Percentiles rank a stretch among this genome's conserved stretches.
These are phyloP conservation scores for Penicilliopsis zonata DNA, from an alignment of 495 filamentous ascomycete genomes.

Conservation along the genomic window DNA sequence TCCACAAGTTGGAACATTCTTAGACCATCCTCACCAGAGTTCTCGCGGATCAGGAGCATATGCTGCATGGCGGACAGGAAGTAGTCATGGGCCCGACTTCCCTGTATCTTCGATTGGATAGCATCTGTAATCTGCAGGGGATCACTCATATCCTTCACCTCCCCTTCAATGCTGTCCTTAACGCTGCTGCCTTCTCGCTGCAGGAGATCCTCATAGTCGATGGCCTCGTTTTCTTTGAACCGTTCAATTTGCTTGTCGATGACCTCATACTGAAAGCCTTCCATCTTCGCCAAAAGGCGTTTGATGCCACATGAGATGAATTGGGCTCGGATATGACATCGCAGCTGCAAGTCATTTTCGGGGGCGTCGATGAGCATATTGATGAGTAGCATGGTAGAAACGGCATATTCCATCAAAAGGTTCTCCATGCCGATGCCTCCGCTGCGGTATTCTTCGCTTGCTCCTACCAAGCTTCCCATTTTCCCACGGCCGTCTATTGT, in stretches of 20 bases:
- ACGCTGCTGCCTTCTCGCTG: constrained; percentile 84
- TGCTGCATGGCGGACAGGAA: constrained; percentile 94
- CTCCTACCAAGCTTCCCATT: constrained; percentile 95
- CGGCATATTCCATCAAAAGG: constrained; percentile 96
- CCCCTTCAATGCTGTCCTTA: constrained; percentile 80
- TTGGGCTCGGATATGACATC: constrained; percentile 89
- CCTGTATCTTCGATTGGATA: constrained; percentile 76
- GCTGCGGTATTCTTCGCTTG: constrained; percentile 92
- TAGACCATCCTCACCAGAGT: constrained; percentile 81
- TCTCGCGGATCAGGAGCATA: constrained; percentile 85
- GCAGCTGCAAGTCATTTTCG: constrained; percentile 76
- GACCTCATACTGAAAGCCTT: constrained; percentile 93
- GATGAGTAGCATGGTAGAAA: constrained; percentile 86
- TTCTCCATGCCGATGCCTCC: constrained; percentile 99
- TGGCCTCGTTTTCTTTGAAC: constrained; percentile 86
- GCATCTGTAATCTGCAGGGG: constrained; percentile 88
- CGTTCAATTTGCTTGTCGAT: constrained; percentile 97
- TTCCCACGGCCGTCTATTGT: constrained; percentile 94
- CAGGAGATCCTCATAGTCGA: constrained; percentile 95
- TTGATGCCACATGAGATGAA: constrained; percentile 95
- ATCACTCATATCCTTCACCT: constrained; percentile 89
- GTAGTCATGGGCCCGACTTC: constrained; percentile 80
- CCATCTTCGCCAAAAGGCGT: constrained; percentile 92
- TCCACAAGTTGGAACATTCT: constrained; percentile 98
- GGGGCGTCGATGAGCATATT: constrained; percentile 95